Evolutionary conservation across 1,139 yeast genomes (phyloP), one percentile per base, ranked within the genome.

Genomic region (Candida smagusa): DNA sequence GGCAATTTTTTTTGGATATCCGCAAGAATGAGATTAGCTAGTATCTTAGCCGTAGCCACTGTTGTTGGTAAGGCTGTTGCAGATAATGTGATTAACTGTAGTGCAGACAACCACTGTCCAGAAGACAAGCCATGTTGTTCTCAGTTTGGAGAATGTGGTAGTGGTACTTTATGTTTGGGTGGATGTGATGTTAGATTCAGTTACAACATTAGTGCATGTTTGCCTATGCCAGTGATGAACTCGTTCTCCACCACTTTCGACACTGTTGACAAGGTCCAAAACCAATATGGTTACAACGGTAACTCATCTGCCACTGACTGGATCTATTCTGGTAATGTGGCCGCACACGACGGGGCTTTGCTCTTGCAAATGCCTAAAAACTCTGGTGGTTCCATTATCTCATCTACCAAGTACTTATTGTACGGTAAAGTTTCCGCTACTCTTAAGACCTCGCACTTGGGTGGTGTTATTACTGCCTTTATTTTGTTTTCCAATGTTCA

Each of bases 391-490:
- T 77, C 95, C 7, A 92, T 88, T 37, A 58, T 89, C 28, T 83
- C 95, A 0, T 84, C 95, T 3, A 77, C 95, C 7, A 73, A 79
- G 52, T 87, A 77, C 59, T 63, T 89, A 39, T 89, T 96, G 96
- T 89, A 84, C 61, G 97, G 97, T 39, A 84, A 81, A 55, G 74
- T 87, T 28, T 64, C 79, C 30, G 83, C 86, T 31, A 76, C 71
- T 24, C 53, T 88, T 50, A 86, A 84, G 62, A 71, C 94, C 1
- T 84, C 96, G 1, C 86, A 79, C 53, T 79, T 77, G 37, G 69
- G 63, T 24, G 97, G 97, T 67, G 96, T 89, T 35, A 77, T 89
- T 44, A 75, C 94, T 12, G 92, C 96, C n/a, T 79, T 83, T 52
- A 87, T 89, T 58, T 63, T 87, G 43, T 85, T 80, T 65, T 85